phyloP scores from a whole-genome alignment of 306 rosid genomes.

The Astragalus glycyphyllos region DNA sequence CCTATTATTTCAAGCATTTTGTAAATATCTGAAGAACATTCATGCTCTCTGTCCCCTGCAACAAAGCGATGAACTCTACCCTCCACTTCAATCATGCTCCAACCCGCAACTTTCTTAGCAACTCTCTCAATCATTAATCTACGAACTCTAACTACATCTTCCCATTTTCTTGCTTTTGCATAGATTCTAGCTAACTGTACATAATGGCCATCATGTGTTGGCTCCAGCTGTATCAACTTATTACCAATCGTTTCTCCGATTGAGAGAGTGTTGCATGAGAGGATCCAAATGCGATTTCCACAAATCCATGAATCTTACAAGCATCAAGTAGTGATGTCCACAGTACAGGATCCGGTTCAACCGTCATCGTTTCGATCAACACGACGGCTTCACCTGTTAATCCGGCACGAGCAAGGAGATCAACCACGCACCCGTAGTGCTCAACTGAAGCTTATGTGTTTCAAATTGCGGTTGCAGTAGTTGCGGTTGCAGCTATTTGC shows the following conservation, averaged over 20 bases:
- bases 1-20: slow-evolving; percentile 65
- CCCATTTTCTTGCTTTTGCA: too few relatives aligned
- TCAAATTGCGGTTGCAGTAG: too few relatives aligned
- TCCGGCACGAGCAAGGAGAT: slow-evolving; percentile 71
- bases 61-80: slow-evolving; percentile 76
- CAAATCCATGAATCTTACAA: slow-evolving; percentile 67
- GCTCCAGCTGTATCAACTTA: slow-evolving; percentile 70
- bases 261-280: too few relatives aligned
- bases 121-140: too few relatives aligned
- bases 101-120: slow-evolving; percentile 68
- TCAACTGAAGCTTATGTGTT: too few relatives aligned
- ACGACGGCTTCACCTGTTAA: slow-evolving; percentile 62
- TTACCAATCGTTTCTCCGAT: slow-evolving; percentile 77
- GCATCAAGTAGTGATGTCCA: slow-evolving; percentile 82
- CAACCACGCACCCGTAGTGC: slow-evolving; percentile 94
- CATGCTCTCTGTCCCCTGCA: slow-evolving; percentile 78
- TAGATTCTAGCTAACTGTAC: slow-evolving; percentile 75
- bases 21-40: slow-evolving; percentile 52
- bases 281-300: too few relatives aligned
- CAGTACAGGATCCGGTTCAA: slow-evolving; percentile 68
- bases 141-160: too few relatives aligned
- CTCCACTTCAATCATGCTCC: slow-evolving; percentile 83
- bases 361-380: slow-evolving; percentile 59
- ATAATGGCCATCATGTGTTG: slow-evolving; percentile 78
- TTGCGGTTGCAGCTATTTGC: too few relatives aligned